Evolutionary conservation across 768 basidiomycete species (phyloP), one percentile per base, ranked within the genome.

Genomic region (Boletus insuetus): DNA sequence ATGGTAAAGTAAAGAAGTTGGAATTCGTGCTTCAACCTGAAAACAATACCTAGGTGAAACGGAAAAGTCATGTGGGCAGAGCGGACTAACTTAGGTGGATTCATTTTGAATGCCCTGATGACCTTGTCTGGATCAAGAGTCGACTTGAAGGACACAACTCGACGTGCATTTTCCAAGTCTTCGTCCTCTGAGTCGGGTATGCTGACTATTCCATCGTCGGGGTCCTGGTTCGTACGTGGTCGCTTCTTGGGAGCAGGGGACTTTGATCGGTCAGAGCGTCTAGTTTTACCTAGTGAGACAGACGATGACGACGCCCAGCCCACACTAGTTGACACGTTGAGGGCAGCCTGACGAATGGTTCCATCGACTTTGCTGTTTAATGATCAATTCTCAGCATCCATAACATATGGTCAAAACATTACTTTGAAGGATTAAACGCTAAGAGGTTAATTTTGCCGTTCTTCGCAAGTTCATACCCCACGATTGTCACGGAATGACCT

Each of bases 1-100:
- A 94, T 79, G 1, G 90, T 87, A 62, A 94, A 94, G 63, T 85
- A 88, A 31, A 97, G 75, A 17, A 96, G 82, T 67, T 97, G 94
- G 65, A 90, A 94, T 43, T 87, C 77, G 55, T 81, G 74, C 60
- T 77, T 63, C 40, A 53, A 60, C 56, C 72, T 72, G 39, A 17
- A 32, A 55, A 53, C 14, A 22, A 39, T 16, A 16, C 2, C 20
- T 29, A 46, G 19, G 40, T 49, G 24, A 22, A 53, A 31, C 13
- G 17, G 9, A 41, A 10, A 14, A n/a, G 26, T 46, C 24, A 45
- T 48, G 40, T 7, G 34, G 4, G 31, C 24, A 19, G 47, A 54
- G 12, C 45, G n/a, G 22, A 72, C 80, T 64, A 38, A 82, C 85
- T 69, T 75, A 16, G 48, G 61, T 42, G 67, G 67, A 11, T 75